Evolutionary conservation across 23 red algal genomes (phyloP).

Genomic region (Gracilaria domingensis): DNA sequence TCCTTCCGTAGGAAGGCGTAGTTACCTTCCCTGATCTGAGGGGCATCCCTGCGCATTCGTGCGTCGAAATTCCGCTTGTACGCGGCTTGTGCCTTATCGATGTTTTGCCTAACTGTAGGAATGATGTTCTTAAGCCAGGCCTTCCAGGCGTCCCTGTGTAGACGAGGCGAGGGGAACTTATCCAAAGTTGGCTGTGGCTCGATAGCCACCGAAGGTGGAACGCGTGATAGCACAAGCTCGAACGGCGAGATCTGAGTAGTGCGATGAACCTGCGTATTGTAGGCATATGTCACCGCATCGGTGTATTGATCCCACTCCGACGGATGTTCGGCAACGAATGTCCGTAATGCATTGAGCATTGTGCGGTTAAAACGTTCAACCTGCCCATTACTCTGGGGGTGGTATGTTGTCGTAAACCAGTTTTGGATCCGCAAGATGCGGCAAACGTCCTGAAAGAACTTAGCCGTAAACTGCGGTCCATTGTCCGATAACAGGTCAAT

Average conservation of each 20-base stretch:
- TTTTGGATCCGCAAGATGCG: background rate
- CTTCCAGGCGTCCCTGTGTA: conserved; percentile 4
- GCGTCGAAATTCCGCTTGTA: conserved; percentile 23
- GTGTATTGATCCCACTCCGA: conserved; percentile 23
- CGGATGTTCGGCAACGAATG: conserved; percentile 25
- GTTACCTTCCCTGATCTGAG: too few relatives aligned
- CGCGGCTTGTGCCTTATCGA: too few relatives aligned
- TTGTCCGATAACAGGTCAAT: conserved; percentile 19
- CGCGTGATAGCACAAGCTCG: too few relatives aligned
- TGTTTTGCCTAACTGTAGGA: background rate
- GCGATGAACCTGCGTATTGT: too few relatives aligned
- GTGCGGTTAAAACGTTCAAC: conserved; percentile 47
- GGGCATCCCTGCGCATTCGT: background rate
- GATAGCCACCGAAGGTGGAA: too few relatives aligned
- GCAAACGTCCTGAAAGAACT: conserved; percentile 17
- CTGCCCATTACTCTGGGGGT: conserved; percentile 38
- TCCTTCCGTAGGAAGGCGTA: background rate
- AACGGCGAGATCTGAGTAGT: too few relatives aligned
- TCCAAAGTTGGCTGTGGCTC: too few relatives aligned
- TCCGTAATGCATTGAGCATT: background rate
- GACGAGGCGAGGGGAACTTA: background rate
- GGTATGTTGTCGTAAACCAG: conserved; percentile 3
- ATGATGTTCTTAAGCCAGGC: background rate
- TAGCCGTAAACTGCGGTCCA: conserved; percentile 24
- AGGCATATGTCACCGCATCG: too few relatives aligned